Evolutionary conservation across 2,329 filamentous ascomycete genomes (phyloP), one percentile per base, ranked within the genome.

Genomic region (Colletotrichum sp.): DNA sequence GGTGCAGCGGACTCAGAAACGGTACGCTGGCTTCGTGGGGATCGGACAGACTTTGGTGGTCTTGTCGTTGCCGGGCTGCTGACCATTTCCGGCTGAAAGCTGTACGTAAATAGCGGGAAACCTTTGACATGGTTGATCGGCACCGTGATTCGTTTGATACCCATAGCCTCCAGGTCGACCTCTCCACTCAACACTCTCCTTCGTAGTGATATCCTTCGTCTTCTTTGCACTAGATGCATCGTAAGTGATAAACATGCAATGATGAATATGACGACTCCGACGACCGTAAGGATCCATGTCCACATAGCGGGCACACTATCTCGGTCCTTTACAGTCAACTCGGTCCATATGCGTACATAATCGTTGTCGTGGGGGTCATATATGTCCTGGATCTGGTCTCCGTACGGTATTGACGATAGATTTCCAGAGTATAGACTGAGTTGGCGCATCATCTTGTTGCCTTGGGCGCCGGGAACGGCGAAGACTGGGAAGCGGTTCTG

Each of bases 151-250:
- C 94, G 91, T 81, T 95, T 96, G 79, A 98, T 95, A 3, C 96
- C 96, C 79, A 98, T 89, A 4, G 92, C 92, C 84, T 98, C 96
- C 5, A 98, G 88, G 81, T 98, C 95, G 24, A 98, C 93, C 79
- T 98, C 94, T 68, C 96, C 96, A 9, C 88, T 89, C 74, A 92
- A 89, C 18, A 98, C 93, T 15, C 96, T 92, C 64, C 91, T 90
- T 67, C 92, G 91, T 13, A 99, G 86, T 2, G 88, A 88, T 28
- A 89, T 88, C 10, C 96, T 92, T 34, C 95, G 92, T 64, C 92
- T 90, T 43, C 92, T 91, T 82, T 98, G 95, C 34, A 97, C 87
- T 26, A 93, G 87, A 79, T 97, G 95, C 94, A 97, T 98, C 68
- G 89, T 86, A 55, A 93, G 82, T 2, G 92, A 97, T 1, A 92